Percentiles rank a stretch among this genome's conserved stretches.
phyloP scores from a whole-genome alignment of 257 asterid genomes.

The Solanum pinnatisectum region DNA sequence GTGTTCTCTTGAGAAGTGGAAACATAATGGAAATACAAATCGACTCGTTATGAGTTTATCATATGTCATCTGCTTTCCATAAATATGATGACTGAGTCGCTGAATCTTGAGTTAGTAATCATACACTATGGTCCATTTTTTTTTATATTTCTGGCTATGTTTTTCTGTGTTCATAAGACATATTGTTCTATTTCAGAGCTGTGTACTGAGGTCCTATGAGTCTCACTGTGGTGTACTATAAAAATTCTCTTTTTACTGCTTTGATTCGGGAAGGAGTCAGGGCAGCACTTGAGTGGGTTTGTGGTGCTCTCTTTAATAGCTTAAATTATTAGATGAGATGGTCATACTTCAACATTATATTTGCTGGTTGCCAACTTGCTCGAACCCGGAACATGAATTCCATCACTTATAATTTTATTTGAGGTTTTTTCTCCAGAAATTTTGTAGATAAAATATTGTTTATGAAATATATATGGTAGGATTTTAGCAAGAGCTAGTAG shows the following conservation, averaged over 20 bases:
- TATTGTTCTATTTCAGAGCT: background rate
- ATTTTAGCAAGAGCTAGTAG: background rate
- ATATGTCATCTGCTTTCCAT: background rate
- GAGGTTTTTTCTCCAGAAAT: background rate
- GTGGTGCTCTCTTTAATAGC: background rate
- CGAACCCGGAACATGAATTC: background rate
- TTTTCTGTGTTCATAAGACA: background rate
- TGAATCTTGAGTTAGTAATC: background rate
- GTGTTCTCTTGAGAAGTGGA: conserved; percentile 9
- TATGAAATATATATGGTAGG: background rate
- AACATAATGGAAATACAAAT: background rate
- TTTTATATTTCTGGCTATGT: background rate
- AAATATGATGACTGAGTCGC: background rate
- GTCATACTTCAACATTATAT: background rate
- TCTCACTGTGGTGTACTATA: too few relatives aligned
- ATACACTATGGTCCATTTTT: background rate
- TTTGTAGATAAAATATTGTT: background rate
- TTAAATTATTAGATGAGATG: background rate
- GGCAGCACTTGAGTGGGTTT: background rate
- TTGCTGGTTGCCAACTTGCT: background rate
- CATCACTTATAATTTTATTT: background rate
- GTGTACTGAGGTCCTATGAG: too few relatives aligned
- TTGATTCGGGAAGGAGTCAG: background rate
- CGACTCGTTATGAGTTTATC: background rate
- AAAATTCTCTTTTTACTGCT: too few relatives aligned